Percentiles rank a stretch among this genome's conserved stretches.
phyloP scores from a whole-genome alignment of 495 filamentous ascomycete species.

The Xylaria scruposa region DNA sequence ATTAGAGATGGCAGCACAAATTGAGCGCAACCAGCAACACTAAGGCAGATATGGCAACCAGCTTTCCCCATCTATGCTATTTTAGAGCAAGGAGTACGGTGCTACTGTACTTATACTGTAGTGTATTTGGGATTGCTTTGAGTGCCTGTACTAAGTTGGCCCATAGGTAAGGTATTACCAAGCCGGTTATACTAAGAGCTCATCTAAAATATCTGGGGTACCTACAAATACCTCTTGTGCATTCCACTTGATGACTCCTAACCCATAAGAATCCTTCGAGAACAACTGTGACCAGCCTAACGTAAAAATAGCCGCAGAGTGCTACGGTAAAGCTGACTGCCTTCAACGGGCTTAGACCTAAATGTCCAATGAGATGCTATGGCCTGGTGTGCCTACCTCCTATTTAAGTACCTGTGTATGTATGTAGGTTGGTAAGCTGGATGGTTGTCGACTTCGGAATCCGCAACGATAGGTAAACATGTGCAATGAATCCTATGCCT shows the following conservation, averaged over 20 bases:
- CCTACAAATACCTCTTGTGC: not conserved
- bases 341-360: not conserved
- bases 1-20: not conserved
- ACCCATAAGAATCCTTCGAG: constrained; percentile 22
- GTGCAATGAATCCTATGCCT: not conserved
- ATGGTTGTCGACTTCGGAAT: constrained; percentile 13
- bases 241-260: not conserved
- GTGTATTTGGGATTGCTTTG: constrained; percentile 2
- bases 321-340: not conserved
- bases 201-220: not conserved
- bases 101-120: not conserved
- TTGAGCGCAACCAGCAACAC: constrained; percentile 6
- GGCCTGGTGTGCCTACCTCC: not conserved
- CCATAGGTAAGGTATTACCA: too few species aligned
- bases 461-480: constrained; percentile 2
- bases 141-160: not conserved
- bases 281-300: constrained; percentile 10
- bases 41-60: constrained; percentile 1
- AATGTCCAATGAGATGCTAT: constrained; percentile 3
- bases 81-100: not conserved
- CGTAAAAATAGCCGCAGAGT: constrained; percentile 22
- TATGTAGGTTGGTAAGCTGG: not conserved
- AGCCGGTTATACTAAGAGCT: not conserved
- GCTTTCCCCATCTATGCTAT: constrained; percentile 11
- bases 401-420: not conserved